phyloP scores from a whole-genome alignment of 208 protist species.

The Wallacemonas rigidus region DNA sequence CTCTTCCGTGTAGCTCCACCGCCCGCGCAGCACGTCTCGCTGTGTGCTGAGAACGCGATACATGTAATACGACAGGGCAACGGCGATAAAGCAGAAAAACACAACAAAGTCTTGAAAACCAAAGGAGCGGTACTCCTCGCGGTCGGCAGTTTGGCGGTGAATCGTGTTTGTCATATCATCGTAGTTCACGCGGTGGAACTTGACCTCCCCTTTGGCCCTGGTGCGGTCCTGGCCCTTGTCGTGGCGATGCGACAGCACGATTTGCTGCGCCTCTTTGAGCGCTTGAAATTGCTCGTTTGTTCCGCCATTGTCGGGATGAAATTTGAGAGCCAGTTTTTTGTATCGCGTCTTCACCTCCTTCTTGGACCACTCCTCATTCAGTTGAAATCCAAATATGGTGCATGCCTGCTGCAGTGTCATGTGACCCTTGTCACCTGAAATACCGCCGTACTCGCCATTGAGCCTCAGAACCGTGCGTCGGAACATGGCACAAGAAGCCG shows the following conservation, averaged over 20 bases:
- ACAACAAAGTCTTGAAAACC: slow-evolving; percentile 63
- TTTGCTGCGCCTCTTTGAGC: slow-evolving; percentile 85
- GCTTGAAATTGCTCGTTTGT: slow-evolving; percentile 79
- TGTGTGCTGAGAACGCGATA: slow-evolving; percentile 70
- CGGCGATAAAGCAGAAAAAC: slow-evolving; percentile 58
- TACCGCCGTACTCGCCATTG: slow-evolving; percentile 42
- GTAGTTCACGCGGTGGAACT: slow-evolving; percentile 83
- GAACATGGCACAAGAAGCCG: slow-evolving; percentile 14
- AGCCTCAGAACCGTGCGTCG: slow-evolving; percentile 34
- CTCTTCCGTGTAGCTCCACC: slow-evolving; percentile 85
- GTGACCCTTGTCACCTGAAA: slow-evolving; percentile 80
- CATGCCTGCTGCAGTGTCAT: slow-evolving; percentile 88
- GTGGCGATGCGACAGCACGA: slow-evolving; percentile 78
- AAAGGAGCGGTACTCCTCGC: slow-evolving; percentile 75
- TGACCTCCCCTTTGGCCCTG: slow-evolving; percentile 42
- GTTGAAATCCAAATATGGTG: slow-evolving; percentile 87
- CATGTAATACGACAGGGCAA: slow-evolving; percentile 56
- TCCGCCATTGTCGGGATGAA: slow-evolving; percentile 85
- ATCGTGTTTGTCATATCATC: slow-evolving; percentile 82
- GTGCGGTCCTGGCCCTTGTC: slow-evolving; percentile 52
- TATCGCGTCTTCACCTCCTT: slow-evolving; percentile 84
- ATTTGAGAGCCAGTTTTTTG: slow-evolving; percentile 70
- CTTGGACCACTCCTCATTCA: slow-evolving; percentile 69
- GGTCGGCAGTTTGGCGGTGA: slow-evolving; percentile 73
- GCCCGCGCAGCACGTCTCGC: slow-evolving; percentile 55